These are phyloP conservation scores for Raddia guianensis DNA, from an alignment of 176 grass and related monocot species.

Conservation along the genomic window DNA sequence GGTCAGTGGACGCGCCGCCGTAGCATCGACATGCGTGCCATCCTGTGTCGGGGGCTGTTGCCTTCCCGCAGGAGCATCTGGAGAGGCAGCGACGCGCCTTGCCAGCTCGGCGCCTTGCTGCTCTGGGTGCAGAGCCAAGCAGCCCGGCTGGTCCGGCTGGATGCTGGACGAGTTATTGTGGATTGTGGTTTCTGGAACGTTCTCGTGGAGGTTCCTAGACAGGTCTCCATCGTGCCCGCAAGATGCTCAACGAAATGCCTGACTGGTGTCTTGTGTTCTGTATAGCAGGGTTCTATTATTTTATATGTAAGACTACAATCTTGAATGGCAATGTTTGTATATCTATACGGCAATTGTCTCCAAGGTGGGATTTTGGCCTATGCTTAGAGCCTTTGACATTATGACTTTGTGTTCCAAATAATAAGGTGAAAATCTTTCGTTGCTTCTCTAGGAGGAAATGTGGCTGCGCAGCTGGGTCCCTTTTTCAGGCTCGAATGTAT, in stretches of 20 bases:
- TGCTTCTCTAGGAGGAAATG: not conserved
- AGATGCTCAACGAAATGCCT: conserved; percentile 3
- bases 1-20: no score
- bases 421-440: not conserved
- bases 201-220: not conserved
- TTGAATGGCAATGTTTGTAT: not conserved
- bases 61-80: not conserved
- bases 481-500: not conserved
- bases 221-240: not conserved
- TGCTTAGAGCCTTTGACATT: not conserved
- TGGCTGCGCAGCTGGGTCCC: not conserved
- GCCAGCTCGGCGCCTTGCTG: not conserved
- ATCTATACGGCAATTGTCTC: no score
- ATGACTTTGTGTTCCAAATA: not conserved
- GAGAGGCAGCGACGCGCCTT: not conserved
- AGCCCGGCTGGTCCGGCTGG: not conserved
- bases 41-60: not conserved
- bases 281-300: not conserved
- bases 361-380: not conserved
- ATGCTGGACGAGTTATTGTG: not conserved
- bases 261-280: not conserved
- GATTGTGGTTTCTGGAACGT: not conserved
- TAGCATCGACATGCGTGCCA: not conserved
- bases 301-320: not conserved
- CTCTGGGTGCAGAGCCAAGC: not conserved